Evolutionary conservation across 176 grass and related monocot species (phyloP).

Genomic region (Miscanthus lutarioriparius): DNA sequence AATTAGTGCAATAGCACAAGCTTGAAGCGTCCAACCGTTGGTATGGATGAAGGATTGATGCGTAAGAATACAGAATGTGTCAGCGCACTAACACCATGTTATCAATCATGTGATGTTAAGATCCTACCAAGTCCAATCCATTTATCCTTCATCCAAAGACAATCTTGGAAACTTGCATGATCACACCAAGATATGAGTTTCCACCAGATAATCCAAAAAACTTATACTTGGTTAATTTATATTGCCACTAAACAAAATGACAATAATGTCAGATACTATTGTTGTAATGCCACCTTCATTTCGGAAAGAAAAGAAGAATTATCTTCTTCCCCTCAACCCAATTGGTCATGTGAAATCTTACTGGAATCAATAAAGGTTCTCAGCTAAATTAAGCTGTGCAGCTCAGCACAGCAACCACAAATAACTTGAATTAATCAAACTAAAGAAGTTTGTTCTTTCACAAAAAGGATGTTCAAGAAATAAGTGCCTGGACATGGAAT

Average conservation of each 20-base stretch:
- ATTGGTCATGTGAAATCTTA: not conserved
- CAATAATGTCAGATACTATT: no score
- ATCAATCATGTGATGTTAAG: not conserved
- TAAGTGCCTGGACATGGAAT: conserved; percentile 9
- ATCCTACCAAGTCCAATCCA: not conserved
- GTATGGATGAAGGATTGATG: not conserved
- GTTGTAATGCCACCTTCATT: not conserved
- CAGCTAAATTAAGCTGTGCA: not conserved
- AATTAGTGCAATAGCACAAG: not conserved
- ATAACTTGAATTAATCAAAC: conserved; percentile 3
- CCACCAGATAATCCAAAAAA: not conserved
- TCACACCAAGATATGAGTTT: not conserved
- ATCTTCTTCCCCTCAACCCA: not conserved
- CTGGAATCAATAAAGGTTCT: not conserved
- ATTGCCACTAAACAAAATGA: not conserved
- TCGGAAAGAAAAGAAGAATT: not conserved
- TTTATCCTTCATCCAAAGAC: not conserved
- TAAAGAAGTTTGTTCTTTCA: not conserved
- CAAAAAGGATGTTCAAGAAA: not conserved
- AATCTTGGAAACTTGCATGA: not conserved
- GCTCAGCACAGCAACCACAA: not conserved
- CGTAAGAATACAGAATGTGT: not conserved
- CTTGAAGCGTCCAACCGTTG: not conserved
- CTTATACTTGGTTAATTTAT: not conserved
- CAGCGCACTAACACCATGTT: not conserved